Conservation (phyloP, 768 basidiomycete species). For the Suillus brevipes region DNA sequence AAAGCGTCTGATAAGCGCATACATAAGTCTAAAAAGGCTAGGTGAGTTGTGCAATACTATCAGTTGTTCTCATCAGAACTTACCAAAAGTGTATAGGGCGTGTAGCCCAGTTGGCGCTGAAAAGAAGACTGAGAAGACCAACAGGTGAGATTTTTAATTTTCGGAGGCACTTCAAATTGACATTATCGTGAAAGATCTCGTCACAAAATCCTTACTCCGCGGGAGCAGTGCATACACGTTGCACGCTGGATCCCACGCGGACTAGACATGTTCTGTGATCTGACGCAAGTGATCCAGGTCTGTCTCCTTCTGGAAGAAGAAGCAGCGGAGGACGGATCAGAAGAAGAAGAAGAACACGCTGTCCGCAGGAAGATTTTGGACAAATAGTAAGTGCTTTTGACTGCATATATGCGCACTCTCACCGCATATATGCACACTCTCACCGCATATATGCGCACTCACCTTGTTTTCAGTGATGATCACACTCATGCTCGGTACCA, state of each 20-base stretch:
- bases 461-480: neutral
- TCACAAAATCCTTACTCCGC: neutral
- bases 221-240: slow-evolving; percentile 7
- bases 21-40: no score
- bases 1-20: no score
- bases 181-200: no score
- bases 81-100: no score
- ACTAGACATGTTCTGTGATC: slow-evolving; percentile 8
- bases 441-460: neutral
- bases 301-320: slow-evolving; percentile 5
- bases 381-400: neutral
- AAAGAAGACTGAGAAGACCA: no score
- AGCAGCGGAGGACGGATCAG: neutral
- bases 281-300: slow-evolving; percentile 2
- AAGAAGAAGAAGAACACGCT: neutral
- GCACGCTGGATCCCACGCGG: slow-evolving; percentile 8
- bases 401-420: no score
- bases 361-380: neutral
- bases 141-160: no score
- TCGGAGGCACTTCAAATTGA: no score
- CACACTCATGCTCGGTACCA: neutral
- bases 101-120: no score
- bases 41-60: no score
- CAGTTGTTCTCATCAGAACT: no score
- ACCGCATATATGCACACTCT: no score